Conservation (phyloP, 78 protist genomes). For the Dictyostelium brefeldianum region DNA sequence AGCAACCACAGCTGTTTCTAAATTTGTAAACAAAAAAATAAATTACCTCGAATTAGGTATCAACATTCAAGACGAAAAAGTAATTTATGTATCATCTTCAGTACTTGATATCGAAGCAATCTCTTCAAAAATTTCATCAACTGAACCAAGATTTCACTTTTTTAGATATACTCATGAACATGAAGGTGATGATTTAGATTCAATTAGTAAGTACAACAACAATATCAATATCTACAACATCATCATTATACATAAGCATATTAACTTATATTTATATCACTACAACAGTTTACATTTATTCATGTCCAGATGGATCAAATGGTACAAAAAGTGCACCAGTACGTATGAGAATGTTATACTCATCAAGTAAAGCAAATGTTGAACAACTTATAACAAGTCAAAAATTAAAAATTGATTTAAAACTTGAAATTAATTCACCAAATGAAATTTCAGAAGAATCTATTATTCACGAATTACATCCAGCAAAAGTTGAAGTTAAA, state of each 20-base stretch:
- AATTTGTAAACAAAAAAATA: conserved; percentile 14
- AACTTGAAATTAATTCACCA: conserved; percentile 74
- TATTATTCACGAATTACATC: conserved; percentile 68
- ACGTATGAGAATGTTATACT: conserved; percentile 75
- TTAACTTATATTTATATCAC: too few relatives aligned
- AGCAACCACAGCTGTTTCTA: conserved; percentile 51
- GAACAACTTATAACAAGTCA: conserved; percentile 35
- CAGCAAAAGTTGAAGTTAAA: conserved; percentile 74
- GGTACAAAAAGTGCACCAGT: conserved; percentile 84
- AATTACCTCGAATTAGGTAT: conserved; percentile 62
- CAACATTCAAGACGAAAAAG: conserved; percentile 64
- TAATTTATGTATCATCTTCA: conserved; percentile 10
- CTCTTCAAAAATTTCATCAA: conserved; percentile 14
- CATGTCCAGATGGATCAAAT: conserved; percentile 88
- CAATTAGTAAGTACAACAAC: background rate
- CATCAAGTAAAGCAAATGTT: conserved; percentile 81
- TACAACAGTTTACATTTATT: conserved; percentile 80
- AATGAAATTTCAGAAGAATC: conserved; percentile 36
- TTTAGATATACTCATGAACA: conserved; percentile 74
- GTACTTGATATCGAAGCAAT: conserved; percentile 22
- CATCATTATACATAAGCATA: too few relatives aligned
- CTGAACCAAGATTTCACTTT: conserved; percentile 86
- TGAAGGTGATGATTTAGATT: conserved; percentile 59
- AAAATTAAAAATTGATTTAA: conserved; percentile 56
- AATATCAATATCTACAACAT: too few relatives aligned